Evolutionary conservation across 2,329 filamentous ascomycete species (phyloP).

Genomic region (Fusarium guadeloupense): DNA sequence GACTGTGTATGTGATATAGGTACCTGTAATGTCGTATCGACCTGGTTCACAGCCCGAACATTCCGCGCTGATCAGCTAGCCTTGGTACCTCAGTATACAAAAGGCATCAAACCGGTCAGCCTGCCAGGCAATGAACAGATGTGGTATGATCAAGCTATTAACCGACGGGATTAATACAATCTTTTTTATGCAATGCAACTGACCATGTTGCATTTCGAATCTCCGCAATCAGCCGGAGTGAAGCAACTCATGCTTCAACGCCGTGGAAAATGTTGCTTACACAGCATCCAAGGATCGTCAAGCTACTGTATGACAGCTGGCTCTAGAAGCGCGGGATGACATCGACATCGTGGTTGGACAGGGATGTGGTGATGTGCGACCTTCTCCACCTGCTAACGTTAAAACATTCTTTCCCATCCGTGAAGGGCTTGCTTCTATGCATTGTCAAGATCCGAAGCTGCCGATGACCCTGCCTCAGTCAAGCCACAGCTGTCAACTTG

Average conservation of each 20-base stretch:
- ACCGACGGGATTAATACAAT: background rate
- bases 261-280: background rate
- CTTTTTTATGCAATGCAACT: background rate
- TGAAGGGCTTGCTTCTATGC: too few relatives aligned
- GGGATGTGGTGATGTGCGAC: conserved; percentile 10
- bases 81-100: background rate
- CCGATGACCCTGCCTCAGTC: conserved; percentile 1
- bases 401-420: too few relatives aligned
- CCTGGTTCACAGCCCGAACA: background rate
- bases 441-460: conserved; percentile 15
- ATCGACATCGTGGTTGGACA: background rate
- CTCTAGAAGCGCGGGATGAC: background rate
- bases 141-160: conserved; percentile 10
- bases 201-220: background rate
- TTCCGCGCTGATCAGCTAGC: too few relatives aligned
- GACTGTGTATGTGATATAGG: too few relatives aligned
- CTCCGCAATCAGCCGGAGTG: background rate
- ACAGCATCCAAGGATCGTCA: background rate
- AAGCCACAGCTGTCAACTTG: background rate
- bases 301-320: background rate
- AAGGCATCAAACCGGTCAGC: background rate
- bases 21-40: background rate
- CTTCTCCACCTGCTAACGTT: conserved; percentile 2
- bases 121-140: background rate
- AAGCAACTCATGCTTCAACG: background rate